Percentiles rank a stretch among this genome's conserved stretches.
Evolutionary conservation across 2,329 filamentous ascomycete genomes (phyloP).

Genomic region (Fonsecaea monophora): DNA sequence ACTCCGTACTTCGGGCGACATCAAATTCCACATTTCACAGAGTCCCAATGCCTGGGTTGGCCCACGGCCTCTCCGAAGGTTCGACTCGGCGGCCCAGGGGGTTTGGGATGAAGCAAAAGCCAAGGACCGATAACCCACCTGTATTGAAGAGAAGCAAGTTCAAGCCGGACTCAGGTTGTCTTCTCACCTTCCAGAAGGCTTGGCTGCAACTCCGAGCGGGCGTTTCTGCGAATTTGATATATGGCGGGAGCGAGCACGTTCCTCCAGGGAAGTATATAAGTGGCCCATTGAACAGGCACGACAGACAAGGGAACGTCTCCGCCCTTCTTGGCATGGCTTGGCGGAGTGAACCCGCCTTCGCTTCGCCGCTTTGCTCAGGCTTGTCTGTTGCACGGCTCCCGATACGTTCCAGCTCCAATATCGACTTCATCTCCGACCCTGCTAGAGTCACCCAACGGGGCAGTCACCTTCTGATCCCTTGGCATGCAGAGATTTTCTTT

Average conservation of each 20-base stretch:
- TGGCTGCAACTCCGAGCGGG: constrained; percentile 9
- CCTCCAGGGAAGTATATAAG: background rate
- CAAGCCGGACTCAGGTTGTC: constrained; percentile 7
- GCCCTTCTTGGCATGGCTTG: constrained; percentile 1
- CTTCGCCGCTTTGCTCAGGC: background rate
- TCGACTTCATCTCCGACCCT: background rate
- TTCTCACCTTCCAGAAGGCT: background rate
- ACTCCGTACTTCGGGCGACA: background rate
- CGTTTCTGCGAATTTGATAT: constrained; percentile 4
- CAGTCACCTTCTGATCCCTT: background rate
- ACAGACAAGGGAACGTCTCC: background rate
- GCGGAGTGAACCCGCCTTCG: background rate
- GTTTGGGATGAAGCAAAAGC: constrained; percentile 4
- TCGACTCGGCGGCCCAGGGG: background rate
- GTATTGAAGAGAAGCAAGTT: constrained; percentile 14
- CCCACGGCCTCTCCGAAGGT: background rate
- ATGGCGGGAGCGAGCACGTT: background rate
- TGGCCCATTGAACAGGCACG: background rate
- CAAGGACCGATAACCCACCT: constrained; percentile 10
- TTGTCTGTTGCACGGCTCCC: background rate
- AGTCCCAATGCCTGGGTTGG: constrained; percentile 3
- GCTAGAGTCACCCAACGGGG: background rate
- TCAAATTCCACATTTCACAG: background rate
- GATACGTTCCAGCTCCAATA: background rate
- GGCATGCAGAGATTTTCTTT: constrained; percentile 1